Percentiles rank a stretch among this genome's conserved stretches.
phyloP scores from a whole-genome alignment of 371 early-diverging fungal genomes.

The Syncephalastrum monosporum region DNA sequence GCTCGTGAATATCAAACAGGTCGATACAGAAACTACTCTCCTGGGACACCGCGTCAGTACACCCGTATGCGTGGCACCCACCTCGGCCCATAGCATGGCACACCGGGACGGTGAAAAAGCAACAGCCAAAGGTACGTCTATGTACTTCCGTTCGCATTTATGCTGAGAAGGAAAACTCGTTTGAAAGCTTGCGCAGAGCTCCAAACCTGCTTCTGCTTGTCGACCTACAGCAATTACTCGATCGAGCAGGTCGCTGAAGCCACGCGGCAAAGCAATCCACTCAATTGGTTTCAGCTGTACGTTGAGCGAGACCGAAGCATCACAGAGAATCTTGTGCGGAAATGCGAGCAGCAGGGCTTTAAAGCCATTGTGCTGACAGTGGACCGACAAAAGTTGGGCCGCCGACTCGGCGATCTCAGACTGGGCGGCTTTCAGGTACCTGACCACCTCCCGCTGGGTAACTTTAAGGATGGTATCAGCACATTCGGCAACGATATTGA shows the following conservation, averaged over 20 bases:
- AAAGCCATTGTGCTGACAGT: conserved; percentile 74
- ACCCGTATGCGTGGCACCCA: conserved; percentile 30
- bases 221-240: conserved; percentile 47
- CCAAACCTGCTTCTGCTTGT: conserved; percentile 42
- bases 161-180: background rate
- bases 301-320: conserved; percentile 61
- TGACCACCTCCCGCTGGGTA: conserved; percentile 8
- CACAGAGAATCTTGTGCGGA: conserved; percentile 30
- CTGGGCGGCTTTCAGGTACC: conserved; percentile 3
- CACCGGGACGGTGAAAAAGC: conserved; percentile 63
- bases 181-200: conserved; percentile 16
- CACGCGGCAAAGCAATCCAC: conserved; percentile 29
- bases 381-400: conserved; percentile 71
- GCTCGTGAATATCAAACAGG: conserved; percentile 23
- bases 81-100: conserved; percentile 57
- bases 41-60: conserved; percentile 20
- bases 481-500: conserved; percentile 23
- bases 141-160: conserved; percentile 26
- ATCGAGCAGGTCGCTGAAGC: conserved; percentile 55
- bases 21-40: conserved; percentile 16
- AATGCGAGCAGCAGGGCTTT: conserved; percentile 36
- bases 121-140: conserved; percentile 33
- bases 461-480: conserved; percentile 4
- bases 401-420: conserved; percentile 50
- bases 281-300: conserved; percentile 78